Conservation (phyloP, 1,284 basidiomycete species). For the Hemileia vastatrix region DNA sequence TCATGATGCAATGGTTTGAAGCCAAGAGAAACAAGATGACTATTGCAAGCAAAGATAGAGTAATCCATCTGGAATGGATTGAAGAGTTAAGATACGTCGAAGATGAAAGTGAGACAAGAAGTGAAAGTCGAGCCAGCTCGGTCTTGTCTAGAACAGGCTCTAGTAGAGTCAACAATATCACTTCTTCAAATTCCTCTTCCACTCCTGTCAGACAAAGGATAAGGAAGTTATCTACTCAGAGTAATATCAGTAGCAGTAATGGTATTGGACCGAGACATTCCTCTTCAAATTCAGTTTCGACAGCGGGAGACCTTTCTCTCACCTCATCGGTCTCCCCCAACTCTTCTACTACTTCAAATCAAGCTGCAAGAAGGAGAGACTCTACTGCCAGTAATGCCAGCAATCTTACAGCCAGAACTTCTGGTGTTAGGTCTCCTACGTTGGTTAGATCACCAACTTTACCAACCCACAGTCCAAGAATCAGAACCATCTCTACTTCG, state of each 20-base stretch:
- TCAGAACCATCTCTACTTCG: not conserved
- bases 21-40: conserved; percentile 83
- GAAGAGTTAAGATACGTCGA: too few relatives aligned
- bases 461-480: not conserved
- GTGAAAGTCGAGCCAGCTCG: not conserved
- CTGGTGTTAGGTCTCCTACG: not conserved
- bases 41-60: conserved; percentile 75
- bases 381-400: conserved; percentile 30
- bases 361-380: conserved; percentile 20
- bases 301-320: too few relatives aligned
- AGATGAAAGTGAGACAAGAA: conserved; percentile 2
- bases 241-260: too few relatives aligned
- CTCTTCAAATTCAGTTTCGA: too few relatives aligned
- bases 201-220: too few relatives aligned
- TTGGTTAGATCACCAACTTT: not conserved
- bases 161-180: too few relatives aligned
- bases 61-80: conserved; percentile 77
- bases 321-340: too few relatives aligned
- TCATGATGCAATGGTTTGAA: conserved; percentile 63
- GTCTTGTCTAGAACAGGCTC: not conserved
- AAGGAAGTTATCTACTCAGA: too few relatives aligned
- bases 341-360: too few relatives aligned
- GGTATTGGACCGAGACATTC: too few relatives aligned
- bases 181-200: too few relatives aligned
- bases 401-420: conserved; percentile 20